Evolutionary conservation across 768 basidiomycete species (phyloP).

Genomic region (Tricholomella constricta): DNA sequence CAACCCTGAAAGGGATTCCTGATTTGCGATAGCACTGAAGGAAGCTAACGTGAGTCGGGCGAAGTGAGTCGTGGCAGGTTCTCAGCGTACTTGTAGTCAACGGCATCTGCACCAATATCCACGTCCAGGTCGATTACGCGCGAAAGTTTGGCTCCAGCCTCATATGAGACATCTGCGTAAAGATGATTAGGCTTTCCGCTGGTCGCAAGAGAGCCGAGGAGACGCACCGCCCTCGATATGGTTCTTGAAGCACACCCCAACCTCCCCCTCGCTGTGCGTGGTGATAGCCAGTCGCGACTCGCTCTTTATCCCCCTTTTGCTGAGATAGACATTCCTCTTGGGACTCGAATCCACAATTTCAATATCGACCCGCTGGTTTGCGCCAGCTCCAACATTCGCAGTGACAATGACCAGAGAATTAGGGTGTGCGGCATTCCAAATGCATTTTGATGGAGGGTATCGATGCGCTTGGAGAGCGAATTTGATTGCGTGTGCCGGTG

Average conservation of each 20-base stretch:
- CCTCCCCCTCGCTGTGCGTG: conserved; percentile 89
- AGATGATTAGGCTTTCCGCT: conserved; percentile 1
- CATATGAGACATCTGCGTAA: conserved; percentile 44
- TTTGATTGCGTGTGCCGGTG: conserved; percentile 67
- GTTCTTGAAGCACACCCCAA: conserved; percentile 95
- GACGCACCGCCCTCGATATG: conserved; percentile 69
- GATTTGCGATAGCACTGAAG: conserved; percentile 93
- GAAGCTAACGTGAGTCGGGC: conserved; percentile 5
- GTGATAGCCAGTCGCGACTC: conserved; percentile 95
- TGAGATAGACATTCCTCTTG: conserved; percentile 86
- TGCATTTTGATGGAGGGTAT: conserved; percentile 80
- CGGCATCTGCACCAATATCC: conserved; percentile 97
- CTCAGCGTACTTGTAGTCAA: conserved; percentile 96
- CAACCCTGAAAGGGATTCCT: conserved; percentile 91
- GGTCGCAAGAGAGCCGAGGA: neutral
- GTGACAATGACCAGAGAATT: conserved; percentile 94
- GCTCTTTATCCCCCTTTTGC: conserved; percentile 83
- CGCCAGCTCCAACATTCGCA: conserved; percentile 81
- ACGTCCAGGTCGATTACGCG: conserved; percentile 91
- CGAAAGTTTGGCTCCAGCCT: conserved; percentile 49
- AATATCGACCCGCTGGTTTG: conserved; percentile 84
- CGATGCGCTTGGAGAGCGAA: conserved; percentile 74
- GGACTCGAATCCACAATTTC: conserved; percentile 91
- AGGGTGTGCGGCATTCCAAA: conserved; percentile 91
- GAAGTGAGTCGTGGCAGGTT: too few species aligned